A percentile compares a stretch with the other conserved stretches of the same genome.
Evolutionary conservation across 768 basidiomycete genomes (phyloP).

Genomic region (Suillus tomentosus): DNA sequence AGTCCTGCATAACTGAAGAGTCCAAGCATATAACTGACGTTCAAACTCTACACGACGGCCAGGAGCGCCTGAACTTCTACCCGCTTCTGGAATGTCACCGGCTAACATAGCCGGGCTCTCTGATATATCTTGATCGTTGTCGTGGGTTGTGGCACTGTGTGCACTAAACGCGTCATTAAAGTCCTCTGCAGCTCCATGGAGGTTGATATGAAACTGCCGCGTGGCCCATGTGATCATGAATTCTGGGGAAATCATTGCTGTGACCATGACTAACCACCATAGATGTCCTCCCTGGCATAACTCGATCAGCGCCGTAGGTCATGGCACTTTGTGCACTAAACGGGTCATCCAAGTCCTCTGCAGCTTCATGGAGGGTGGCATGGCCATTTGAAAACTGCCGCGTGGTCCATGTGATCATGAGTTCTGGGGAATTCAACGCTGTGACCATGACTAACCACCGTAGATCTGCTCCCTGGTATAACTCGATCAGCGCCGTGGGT

Average conservation of each 20-base stretch:
- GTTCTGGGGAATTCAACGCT: constrained; percentile 25
- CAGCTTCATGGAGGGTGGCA: constrained; percentile 7
- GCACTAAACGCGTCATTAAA: too few relatives aligned
- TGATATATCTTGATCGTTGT: background rate
- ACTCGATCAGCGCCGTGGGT: too few relatives aligned
- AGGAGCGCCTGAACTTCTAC: background rate
- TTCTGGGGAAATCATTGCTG: constrained; percentile 25
- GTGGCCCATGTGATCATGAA: constrained; percentile 23
- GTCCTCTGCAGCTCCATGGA: background rate
- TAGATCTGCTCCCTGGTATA: too few relatives aligned
- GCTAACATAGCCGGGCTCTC: too few relatives aligned
- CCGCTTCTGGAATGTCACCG: background rate
- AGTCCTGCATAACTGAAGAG: background rate
- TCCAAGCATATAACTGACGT: background rate
- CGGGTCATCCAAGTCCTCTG: too few relatives aligned
- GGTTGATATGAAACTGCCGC: constrained; percentile 16
- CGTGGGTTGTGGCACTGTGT: too few relatives aligned
- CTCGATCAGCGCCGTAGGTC: background rate
- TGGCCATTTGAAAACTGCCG: constrained; percentile 17
- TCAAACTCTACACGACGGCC: background rate
- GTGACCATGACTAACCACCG: constrained; percentile 13
- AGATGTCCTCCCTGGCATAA: too few relatives aligned
- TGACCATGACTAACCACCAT: constrained; percentile 11
- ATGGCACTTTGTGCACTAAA: too few relatives aligned
- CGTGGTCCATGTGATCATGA: constrained; percentile 22